Base-by-base conservation (phyloP, 768 basidiomycete species). In the Podaxis mareebaensis region DNA sequence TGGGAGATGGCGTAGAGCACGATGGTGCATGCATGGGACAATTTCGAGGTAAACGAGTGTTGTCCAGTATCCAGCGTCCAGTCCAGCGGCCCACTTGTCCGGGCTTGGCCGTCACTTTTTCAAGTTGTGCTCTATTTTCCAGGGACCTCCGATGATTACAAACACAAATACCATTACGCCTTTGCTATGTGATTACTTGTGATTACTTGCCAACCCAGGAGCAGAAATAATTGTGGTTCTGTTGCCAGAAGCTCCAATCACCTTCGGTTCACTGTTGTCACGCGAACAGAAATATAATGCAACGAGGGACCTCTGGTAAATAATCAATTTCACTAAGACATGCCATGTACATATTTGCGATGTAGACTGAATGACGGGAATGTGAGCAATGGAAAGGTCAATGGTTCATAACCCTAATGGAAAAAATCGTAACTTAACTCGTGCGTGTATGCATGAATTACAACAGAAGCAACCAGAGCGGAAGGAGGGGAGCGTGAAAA, bases 1-100 rank as follows among this genome's bases (percentile, higher is more conserved):
- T 53, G 68, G 69, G 69, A 76, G 65, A 62, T 76, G 73, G 70
- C 78, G 75, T 72, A 79, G 67, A 65, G 71, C 76, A 71, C 77
- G 77, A 75, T 78, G 73, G 78, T 76, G 81, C 81, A 83, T 83
- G 79, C 82, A 82, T 81, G 75, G 75, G 75, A 75, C 69, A 28
- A 48, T 65, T 62, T 63, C 52, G 42, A 52, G 60, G 63, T 63
- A 66, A 63, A 57, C 55, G 49, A 60, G 15, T 64, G n/a, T 64
- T 46, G 58, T 65, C 48, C 58, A 51, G 38, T 51, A 40, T 24
- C 53, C 58, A 33, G 38, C 53, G 54, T 64, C 33, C 54, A 51
- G 36, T 30, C 53, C 63, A 44, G 42, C 33, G 40, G 46, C 17
- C 48, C 57, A 54, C 40, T 33, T 26, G 49, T n/a, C 53, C 57